phyloP scores from a whole-genome alignment of 495 filamentous ascomycete species.

The Xylona heveae region DNA sequence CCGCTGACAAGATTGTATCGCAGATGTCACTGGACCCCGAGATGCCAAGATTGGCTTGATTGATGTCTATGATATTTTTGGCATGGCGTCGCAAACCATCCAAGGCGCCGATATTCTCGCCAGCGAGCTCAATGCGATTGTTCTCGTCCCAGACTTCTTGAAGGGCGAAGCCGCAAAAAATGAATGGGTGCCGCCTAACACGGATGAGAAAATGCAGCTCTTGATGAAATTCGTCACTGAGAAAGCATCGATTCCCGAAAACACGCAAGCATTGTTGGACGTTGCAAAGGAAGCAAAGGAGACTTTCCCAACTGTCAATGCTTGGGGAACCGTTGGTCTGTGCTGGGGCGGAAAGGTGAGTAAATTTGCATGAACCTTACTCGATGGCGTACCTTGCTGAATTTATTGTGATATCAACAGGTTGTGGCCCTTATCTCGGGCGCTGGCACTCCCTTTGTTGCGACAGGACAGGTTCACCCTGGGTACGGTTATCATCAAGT shows the following conservation, averaged over 20 bases:
- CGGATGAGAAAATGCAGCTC: constrained; percentile 20
- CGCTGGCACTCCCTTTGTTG: too few species aligned
- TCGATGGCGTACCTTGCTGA: too few species aligned
- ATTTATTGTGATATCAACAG: constrained; percentile 11
- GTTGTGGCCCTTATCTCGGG: constrained; percentile 22
- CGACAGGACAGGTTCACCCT: too few species aligned
- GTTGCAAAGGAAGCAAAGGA: constrained; percentile 11
- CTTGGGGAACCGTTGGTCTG: constrained; percentile 23
- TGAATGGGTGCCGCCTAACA: constrained; percentile 19
- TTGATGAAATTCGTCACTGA: constrained; percentile 13
- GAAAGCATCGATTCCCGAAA: constrained; percentile 10
- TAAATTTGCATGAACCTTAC: not conserved
- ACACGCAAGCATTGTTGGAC: constrained; percentile 10
- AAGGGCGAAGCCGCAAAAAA: constrained; percentile 14
- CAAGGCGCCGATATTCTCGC: too few species aligned
- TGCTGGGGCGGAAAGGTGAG: constrained; percentile 29
- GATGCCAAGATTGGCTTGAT: too few species aligned
- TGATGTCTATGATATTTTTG: too few species aligned
- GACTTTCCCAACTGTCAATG: constrained; percentile 15
- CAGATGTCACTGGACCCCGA: too few species aligned
- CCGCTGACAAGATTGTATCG: too few species aligned
- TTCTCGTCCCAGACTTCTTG: constrained; percentile 27
- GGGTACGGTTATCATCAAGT: too few species aligned
- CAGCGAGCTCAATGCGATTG: constrained; percentile 17
- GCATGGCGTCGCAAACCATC: too few species aligned